A percentile compares a stretch with the other conserved stretches of the same genome.
Conservation (phyloP, 345 rosid genomes). For the Heritiera fomes region DNA sequence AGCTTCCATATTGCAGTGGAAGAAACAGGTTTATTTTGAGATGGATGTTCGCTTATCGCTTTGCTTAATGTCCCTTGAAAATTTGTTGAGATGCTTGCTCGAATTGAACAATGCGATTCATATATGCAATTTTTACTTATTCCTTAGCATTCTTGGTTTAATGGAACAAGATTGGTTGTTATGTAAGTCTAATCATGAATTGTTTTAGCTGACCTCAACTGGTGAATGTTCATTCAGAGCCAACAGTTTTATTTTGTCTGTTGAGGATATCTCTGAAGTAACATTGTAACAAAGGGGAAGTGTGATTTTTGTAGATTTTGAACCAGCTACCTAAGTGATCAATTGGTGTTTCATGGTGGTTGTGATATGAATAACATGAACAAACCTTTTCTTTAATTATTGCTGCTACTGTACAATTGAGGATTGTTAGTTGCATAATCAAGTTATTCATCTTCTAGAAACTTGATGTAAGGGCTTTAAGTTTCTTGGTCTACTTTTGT, state of each 20-base stretch:
- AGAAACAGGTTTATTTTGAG: constrained; percentile 41
- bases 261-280: not conserved
- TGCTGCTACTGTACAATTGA: not conserved
- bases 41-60: not conserved
- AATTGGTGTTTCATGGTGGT: not conserved
- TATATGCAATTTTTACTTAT: not conserved
- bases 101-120: not conserved
- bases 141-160: not conserved
- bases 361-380: not conserved
- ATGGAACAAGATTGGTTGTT: not conserved
- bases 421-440: no score
- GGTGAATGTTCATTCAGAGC: not conserved
- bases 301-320: not conserved
- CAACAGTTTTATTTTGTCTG: not conserved
- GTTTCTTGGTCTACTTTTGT: not conserved
- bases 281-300: not conserved
- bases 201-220: not conserved
- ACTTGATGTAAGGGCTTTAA: not conserved
- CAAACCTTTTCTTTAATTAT: not conserved
- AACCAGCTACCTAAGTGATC: not conserved
- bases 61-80: not conserved
- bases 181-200: not conserved
- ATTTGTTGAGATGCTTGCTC: not conserved
- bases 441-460: not conserved
- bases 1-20: constrained; percentile 52